Base-by-base conservation (phyloP, 192 early-diverging fungal genomes). In the Chytriomyces hyalinus region DNA sequence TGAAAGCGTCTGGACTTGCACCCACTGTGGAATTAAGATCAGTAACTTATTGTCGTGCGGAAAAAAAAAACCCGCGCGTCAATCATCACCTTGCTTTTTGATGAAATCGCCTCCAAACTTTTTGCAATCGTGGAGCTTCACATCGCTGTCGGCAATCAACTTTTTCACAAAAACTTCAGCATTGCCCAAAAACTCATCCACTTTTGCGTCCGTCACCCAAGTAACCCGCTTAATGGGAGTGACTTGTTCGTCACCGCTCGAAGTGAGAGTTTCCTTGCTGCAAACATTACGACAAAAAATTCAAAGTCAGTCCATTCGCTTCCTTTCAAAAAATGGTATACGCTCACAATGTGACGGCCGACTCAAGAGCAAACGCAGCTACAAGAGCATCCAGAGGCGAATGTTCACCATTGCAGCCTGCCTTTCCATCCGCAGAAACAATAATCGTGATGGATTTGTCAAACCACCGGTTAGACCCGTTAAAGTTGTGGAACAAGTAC, bases 401-500 rank as follows among this genome's bases (percentile, higher is more conserved):
- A 86, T 95, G 94, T 86, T 87, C 86, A 61, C 87, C 87, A 59
- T 88, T 86, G 7, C 80, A 13, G 15, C 83, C 86, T 36, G 77
- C 79, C 11, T 88, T 80, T 60, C 94, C 96, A 79, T 93, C 93
- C 70, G 90, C 88, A 63, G 92, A 91, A 62, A 95, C 83, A 43
- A 88, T 80, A 44, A 94, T 69, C 15, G 83, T 90, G n/a, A 93
- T 65, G 6, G 85, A 85, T 80, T 95, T 97, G 82, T 97, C 95
- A 75, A 92, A 94, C 95, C 95, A 97, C 4, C 95, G 87, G 77
- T 97, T 97, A 81, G 89, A 91, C 5, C 92, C 94, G n/a, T 80
- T 82, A 22, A 83, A 76, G 6, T 87, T 90, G 72, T 93, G 90
- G 78, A 92, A 90, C 0, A 72, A 64, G 47, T 84, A 82, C 71